Base-by-base conservation (phyloP, 352 stramenopile genomes). In the Globisporangium spinosum region DNA sequence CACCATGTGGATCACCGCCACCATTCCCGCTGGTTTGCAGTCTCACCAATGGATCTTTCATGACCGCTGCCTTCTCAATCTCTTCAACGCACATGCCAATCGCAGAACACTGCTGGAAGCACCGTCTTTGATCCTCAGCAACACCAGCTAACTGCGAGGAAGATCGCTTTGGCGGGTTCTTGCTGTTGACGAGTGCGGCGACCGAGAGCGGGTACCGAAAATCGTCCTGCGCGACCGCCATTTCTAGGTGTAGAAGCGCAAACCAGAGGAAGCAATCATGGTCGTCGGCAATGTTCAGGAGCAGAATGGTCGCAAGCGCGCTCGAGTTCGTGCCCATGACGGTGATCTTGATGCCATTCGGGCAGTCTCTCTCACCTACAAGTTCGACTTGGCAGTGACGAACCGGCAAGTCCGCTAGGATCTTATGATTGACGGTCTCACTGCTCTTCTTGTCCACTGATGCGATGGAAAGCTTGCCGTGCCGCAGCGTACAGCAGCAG, bases 201-300 rank as follows among this genome's bases (percentile, higher is more conserved):
- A 62, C 22, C 13, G 61, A 71, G 27, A 91, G 59, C 6, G 81
- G 73, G 38, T 80, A 88, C 34, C 38, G 60, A 0, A 66, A 17
- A 22, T 77, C 83, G 65, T 82, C 77, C 62, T 85, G 79, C 0
- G 78, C 75, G 45, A 91, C 60, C 1, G 61, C 75, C 9, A 75
- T 77, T 65, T 91, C 83, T 40, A 91, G 73, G 5, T 76, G 70
- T 2, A 91, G 63, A 45, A 89, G 62, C 10, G 75, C 67, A 51
- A 85, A 90, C 83, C 81, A 91, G 32, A 78, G 43, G 38, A 87
- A 88, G 0, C 77, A 65, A 29, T 91, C 80, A 27, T 62, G 51
- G 29, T 89, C 82, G 25, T 74, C 58, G 23, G 72, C 62, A 7
- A 89, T 55, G 20, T 79, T 87, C 67, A 89, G 53, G 61, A 77